Conservation (phyloP, 2,329 filamentous ascomycete species). For the Fusarium fujikuroi region DNA sequence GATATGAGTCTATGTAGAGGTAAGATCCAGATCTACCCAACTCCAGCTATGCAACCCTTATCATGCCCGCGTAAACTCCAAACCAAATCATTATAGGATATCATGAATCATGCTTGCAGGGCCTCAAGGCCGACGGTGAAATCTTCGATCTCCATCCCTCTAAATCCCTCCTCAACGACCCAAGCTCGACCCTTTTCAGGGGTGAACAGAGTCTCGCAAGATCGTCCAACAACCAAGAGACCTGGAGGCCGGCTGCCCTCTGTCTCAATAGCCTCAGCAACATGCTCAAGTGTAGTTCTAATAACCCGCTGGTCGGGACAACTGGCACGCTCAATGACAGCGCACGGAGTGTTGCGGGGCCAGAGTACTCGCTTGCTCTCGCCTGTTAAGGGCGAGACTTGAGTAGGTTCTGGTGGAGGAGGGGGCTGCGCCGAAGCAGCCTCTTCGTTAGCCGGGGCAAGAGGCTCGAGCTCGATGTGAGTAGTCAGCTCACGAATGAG, state of each 20-base stretch:
- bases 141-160: slow-evolving; percentile 70
- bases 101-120: slow-evolving; percentile 28
- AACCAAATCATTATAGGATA: not conserved
- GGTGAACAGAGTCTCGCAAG: slow-evolving; percentile 80
- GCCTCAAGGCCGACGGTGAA: slow-evolving; percentile 39
- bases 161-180: slow-evolving; percentile 89
- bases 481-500: slow-evolving; percentile 77
- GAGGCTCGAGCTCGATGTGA: slow-evolving; percentile 49
- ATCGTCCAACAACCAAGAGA: slow-evolving; percentile 83
- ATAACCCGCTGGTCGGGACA: slow-evolving; percentile 96
- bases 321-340: slow-evolving; percentile 91
- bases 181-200: slow-evolving; percentile 71
- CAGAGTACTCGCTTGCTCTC: slow-evolving; percentile 61
- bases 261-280: slow-evolving; percentile 84
- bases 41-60: slow-evolving; percentile 29
- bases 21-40: slow-evolving; percentile 16
- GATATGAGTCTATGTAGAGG: not conserved
- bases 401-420: slow-evolving; percentile 19
- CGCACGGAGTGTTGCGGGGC: slow-evolving; percentile 84
- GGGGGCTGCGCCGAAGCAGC: slow-evolving; percentile 15
- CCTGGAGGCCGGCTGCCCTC: slow-evolving; percentile 92
- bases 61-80: slow-evolving; percentile 32
- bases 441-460: slow-evolving; percentile 39
- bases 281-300: slow-evolving; percentile 81
- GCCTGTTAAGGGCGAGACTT: slow-evolving; percentile 4